Conservation (phyloP, 108 stramenopile genomes). For the Epipyxis sp. region DNA sequence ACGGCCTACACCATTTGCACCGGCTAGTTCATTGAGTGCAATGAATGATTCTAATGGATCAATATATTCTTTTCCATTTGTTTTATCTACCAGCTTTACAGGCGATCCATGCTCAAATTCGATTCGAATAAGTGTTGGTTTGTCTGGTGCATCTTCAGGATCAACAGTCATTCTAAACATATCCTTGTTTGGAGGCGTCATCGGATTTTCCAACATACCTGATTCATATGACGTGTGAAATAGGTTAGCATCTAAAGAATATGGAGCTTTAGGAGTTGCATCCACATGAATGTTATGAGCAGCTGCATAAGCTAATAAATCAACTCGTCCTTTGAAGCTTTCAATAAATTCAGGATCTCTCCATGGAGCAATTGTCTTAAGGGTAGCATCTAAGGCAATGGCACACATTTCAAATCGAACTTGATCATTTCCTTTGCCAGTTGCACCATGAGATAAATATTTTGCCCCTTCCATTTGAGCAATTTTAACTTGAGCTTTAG, state of each 20-base stretch:
- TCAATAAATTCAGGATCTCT: slow-evolving; percentile 90
- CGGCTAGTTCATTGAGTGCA: slow-evolving; percentile 93
- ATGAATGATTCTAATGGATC: slow-evolving; percentile 89
- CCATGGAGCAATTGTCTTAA: slow-evolving; percentile 95
- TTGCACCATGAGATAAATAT: slow-evolving; percentile 94
- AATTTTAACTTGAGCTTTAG: slow-evolving; percentile 96
- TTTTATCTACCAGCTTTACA: slow-evolving; percentile 66
- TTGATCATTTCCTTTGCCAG: slow-evolving; percentile 99
- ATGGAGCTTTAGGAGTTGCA: slow-evolving; percentile 68
- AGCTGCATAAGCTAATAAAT: slow-evolving; percentile 91
- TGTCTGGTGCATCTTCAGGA: slow-evolving; percentile 80
- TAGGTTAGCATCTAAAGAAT: slow-evolving; percentile 96
- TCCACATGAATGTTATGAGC: slow-evolving; percentile 88
- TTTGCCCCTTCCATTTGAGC: slow-evolving; percentile 75
- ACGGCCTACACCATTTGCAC: slow-evolving; percentile 91
- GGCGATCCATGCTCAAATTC: slow-evolving; percentile 90
- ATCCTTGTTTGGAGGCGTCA: slow-evolving; percentile 62
- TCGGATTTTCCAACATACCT: slow-evolving; percentile 80
- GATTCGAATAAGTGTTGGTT: slow-evolving; percentile 67
- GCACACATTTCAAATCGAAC: slow-evolving; percentile 99
- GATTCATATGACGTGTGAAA: slow-evolving; percentile 97
- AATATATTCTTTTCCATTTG: slow-evolving; percentile 68
- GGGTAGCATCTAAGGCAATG: slow-evolving; percentile 87
- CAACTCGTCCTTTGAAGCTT: slow-evolving; percentile 71
- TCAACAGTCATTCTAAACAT: slow-evolving; percentile 68